phyloP scores from a whole-genome alignment of 192 early-diverging fungal genomes.

The Coemansia sp. region DNA sequence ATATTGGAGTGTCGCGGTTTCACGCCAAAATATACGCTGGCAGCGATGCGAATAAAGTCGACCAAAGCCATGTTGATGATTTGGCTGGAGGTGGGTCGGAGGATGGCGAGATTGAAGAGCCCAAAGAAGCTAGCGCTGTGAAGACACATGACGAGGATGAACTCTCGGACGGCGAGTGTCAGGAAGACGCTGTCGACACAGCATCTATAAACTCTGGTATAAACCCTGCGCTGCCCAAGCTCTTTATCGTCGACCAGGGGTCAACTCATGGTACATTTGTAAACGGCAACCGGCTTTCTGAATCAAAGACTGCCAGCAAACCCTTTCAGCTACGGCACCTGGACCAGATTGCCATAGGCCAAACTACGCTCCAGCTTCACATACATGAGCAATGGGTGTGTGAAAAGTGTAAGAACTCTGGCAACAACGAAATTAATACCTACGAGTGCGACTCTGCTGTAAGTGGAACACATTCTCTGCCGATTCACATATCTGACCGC shows the following conservation, averaged over 20 bases:
- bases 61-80: neutral
- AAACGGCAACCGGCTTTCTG: conserved; percentile 64
- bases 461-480: neutral
- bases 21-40: conserved; percentile 60
- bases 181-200: neutral
- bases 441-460: neutral
- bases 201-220: neutral
- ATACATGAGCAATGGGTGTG: conserved; percentile 65
- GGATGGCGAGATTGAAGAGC: conserved; percentile 37
- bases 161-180: conserved; percentile 32
- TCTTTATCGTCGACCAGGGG: conserved; percentile 64
- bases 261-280: conserved; percentile 78
- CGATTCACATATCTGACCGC: neutral
- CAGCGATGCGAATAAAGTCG: conserved; percentile 17
- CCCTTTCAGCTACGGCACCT: conserved; percentile 59
- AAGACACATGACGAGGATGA: neutral
- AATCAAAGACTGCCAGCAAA: conserved; percentile 61
- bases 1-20: conserved; percentile 64
- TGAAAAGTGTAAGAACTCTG: conserved; percentile 57
- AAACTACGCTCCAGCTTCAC: conserved; percentile 63
- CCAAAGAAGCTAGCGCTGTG: neutral
- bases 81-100: conserved; percentile 22
- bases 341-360: conserved; percentile 60
- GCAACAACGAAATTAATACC: conserved; percentile 51
- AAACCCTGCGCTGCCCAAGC: neutral